Base-by-base conservation (phyloP, 768 basidiomycete genomes). In the Tylopilus intermedius region DNA sequence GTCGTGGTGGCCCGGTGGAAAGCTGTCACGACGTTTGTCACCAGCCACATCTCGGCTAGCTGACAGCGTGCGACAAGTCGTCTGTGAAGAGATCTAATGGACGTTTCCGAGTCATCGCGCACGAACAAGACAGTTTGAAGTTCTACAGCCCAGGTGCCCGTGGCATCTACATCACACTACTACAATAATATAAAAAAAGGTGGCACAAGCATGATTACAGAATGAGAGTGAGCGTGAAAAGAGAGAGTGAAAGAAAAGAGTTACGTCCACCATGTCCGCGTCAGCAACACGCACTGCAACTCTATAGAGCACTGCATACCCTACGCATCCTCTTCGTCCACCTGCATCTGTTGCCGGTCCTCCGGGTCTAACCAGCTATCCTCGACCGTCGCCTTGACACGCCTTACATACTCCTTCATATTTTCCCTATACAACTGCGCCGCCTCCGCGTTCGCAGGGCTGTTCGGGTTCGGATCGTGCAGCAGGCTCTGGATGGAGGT, bases 381-480 rank as follows among this genome's bases (percentile, higher is more conserved):
- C 72, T 96, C 94, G 29, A 96, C 94, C 0, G 94, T 95, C 40
- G 81, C 83, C 72, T 95, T 90, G 29, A 97, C 95, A 50, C 93
- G 73, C 57, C 94, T 76, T 45, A 95, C 88, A 67, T 98, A 98
- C 75, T 97, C 95, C 74, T 96, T 97, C 89, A 94, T 94, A 65
- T 96, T 96, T 67, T 98, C 95, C 53, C 95, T 76, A 66, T 94
- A 99, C 55, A 99, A 71, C 72, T 94, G 91, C 6, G 96, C 96
- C 0, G 96, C 96, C 72, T 99, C 96, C 3, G 94, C 95, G 65
- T 99, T 99, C 4, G 95, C 96, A 13, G 96, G 95, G 65, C 93
- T 95, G 68, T 94, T 93, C 2, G 95, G 95, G 70, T 99, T 99
- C 11, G 96, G 96, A 71, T 99, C 96, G 64, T 98, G 94, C 54